Evolutionary conservation across 2,329 filamentous ascomycete genomes (phyloP).

Genomic region (Samsoniella hepiali): DNA sequence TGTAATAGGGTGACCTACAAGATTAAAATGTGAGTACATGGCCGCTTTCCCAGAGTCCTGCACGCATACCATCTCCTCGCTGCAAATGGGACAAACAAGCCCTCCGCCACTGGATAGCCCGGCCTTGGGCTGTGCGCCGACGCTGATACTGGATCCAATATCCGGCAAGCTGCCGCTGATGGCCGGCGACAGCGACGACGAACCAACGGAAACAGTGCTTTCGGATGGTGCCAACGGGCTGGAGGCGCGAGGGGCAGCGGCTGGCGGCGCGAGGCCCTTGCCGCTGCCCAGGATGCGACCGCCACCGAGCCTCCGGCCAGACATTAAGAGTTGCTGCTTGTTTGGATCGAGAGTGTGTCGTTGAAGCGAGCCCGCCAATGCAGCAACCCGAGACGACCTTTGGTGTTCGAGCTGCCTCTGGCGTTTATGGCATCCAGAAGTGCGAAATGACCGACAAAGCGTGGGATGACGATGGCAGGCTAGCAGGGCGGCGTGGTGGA

Average conservation of each 20-base stretch:
- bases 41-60: neutral
- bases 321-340: constrained; percentile 53
- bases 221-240: constrained; percentile 56
- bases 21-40: neutral
- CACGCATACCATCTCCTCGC: constrained; percentile 82
- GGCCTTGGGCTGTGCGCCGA: constrained; percentile 55
- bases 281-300: constrained; percentile 87
- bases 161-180: constrained; percentile 62
- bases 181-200: constrained; percentile 62
- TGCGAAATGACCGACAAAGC: neutral
- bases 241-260: constrained; percentile 43
- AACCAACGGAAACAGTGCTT: constrained; percentile 76
- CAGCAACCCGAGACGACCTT: constrained; percentile 30
- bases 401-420: constrained; percentile 33
- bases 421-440: constrained; percentile 14
- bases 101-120: constrained; percentile 49
- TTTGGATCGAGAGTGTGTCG: neutral
- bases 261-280: constrained; percentile 70
- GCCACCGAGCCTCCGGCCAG: constrained; percentile 82
- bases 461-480: constrained; percentile 18
- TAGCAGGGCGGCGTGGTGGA: constrained; percentile 4
- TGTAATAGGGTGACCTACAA: constrained; percentile 82
- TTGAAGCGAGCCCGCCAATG: constrained; percentile 4
- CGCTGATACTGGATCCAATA: constrained; percentile 71
- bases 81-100: constrained; percentile 95